A percentile compares a stretch with the other conserved stretches of the same genome.
Evolutionary conservation across 106 monocot species (phyloP).

Genomic region (Gastrodia elata): DNA sequence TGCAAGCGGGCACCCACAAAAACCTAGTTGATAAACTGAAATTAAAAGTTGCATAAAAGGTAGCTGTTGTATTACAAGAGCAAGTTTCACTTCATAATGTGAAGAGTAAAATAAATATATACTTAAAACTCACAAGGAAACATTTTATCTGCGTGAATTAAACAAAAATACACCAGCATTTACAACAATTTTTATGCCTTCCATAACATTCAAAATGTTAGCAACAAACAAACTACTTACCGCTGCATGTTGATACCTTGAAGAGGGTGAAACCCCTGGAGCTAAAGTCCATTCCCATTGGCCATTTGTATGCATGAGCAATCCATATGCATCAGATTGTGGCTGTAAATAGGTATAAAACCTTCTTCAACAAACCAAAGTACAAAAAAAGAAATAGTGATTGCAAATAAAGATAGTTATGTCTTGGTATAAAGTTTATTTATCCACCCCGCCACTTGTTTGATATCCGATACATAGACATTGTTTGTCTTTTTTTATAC

Average conservation of each 20-base stretch:
- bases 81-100: background rate
- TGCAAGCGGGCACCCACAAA: conserved; percentile 96
- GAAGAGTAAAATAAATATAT: background rate
- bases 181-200: background rate
- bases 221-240: conserved; percentile 30
- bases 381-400: background rate
- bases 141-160: background rate
- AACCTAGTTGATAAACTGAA: conserved; percentile 43
- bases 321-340: conserved; percentile 80
- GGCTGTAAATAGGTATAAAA: conserved; percentile 51
- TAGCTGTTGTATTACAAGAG: background rate
- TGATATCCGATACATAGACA: background rate
- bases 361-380: background rate
- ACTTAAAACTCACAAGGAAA: background rate
- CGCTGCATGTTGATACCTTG: conserved; percentile 94
- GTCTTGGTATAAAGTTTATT: background rate
- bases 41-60: conserved; percentile 5
- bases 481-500: background rate
- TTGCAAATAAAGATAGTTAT: background rate
- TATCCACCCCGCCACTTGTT: background rate
- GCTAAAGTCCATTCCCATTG: conserved; percentile 98
- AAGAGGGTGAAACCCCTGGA: conserved; percentile 86
- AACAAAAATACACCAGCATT: background rate
- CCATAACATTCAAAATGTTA: background rate
- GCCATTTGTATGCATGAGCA: conserved; percentile 94